Evolutionary conservation across 345 rosid species (phyloP), one percentile per base, ranked within the genome.

Genomic region (Citrus unshiu): DNA sequence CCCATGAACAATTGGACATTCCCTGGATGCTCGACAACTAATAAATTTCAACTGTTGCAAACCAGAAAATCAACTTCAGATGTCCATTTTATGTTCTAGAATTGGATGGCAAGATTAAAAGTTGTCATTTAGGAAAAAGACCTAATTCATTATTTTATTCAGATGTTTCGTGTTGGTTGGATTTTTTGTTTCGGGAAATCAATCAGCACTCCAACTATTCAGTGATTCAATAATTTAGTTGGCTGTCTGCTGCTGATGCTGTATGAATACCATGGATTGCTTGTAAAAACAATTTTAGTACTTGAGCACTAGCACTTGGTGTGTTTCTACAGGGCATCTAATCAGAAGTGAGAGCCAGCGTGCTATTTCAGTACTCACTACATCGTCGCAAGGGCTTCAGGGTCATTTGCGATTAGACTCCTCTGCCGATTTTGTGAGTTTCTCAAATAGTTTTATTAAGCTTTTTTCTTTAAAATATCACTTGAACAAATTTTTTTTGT

Each of bases 291-390:
- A 51, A 51, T 51, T 76, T 82, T 61, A 2, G 46, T 81, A 59
- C 77, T 76, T 81, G 69, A 89, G 84, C 69, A 68, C 73, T 81
- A 74, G 73, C 24, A 65, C 65, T 72, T 58, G 73, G 40, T 80
- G 78, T 88, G 84, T 86, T 77, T 46, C 30, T 76, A 71, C 93
- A 92, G 93, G 92, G 40, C 81, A 82, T 86, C 39, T 77, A 77
- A 80, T 75, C 80, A 80, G 85, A 72, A 78, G 82, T 83, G 87
- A 86, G 83, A 85, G 78, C 79, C 89, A 87, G 83, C 77, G 32
- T 86, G 86, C 88, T 83, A 82, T 86, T 83, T 92, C 93, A 1
- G 93, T 84, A 1, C 77, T 91, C 58, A 89, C 94, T 21, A 21
- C 78, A 22, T 72, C 82, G 39, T 80, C 83, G 27, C 89, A 80